phyloP scores from a whole-genome alignment of 257 asterid genomes.

The Solanum lycopersicoides region DNA sequence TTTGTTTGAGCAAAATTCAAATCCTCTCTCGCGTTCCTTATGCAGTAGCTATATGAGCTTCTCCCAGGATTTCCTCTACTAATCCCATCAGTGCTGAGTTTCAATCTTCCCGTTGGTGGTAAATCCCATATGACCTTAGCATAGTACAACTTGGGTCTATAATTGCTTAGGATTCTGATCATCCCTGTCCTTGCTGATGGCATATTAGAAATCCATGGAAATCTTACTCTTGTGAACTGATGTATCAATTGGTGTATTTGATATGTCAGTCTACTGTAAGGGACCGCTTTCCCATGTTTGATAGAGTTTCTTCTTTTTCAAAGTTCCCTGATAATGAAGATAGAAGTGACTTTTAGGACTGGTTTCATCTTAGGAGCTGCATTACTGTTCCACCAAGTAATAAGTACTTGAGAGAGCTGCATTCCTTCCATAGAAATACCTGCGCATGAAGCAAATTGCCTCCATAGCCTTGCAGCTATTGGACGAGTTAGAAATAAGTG shows the following conservation, averaged over 20 bases:
- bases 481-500: background rate
- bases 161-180: background rate
- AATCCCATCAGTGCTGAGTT: background rate
- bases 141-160: background rate
- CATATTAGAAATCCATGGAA: background rate
- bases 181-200: background rate
- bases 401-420: background rate
- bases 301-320: background rate
- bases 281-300: background rate
- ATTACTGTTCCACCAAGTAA: background rate
- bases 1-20: background rate
- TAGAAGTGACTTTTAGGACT: background rate
- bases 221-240: background rate
- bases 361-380: background rate
- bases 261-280: background rate
- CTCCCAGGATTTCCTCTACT: background rate
- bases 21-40: background rate
- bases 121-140: background rate
- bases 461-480: background rate
- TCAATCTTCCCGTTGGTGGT: background rate
- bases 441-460: background rate
- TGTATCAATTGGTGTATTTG: background rate
- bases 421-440: background rate
- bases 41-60: background rate
- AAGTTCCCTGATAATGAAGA: background rate